Conservation (phyloP, 495 filamentous ascomycete genomes). For the Annulohypoxylon moriforme region DNA sequence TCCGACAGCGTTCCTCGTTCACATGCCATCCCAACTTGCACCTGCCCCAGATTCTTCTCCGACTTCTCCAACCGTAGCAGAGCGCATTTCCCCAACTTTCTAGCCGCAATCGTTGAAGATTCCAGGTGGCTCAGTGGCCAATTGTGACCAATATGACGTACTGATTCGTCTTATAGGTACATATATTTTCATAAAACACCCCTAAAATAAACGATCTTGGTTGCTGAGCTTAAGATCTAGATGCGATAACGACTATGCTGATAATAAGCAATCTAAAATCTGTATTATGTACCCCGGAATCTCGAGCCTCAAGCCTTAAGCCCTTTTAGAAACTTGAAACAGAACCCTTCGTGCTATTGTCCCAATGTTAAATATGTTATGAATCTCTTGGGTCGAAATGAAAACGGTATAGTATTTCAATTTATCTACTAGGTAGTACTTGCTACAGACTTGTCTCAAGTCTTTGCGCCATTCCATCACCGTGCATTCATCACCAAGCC, state of each 20-base stretch:
- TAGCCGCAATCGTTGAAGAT: constrained; percentile 5
- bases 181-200: not conserved
- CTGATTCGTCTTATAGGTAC: not conserved
- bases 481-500: not conserved
- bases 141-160: not conserved
- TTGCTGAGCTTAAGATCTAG: not conserved
- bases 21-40: constrained; percentile 23
- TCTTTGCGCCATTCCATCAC: not conserved
- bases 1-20: constrained; percentile 25
- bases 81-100: not conserved
- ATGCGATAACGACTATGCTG: not conserved
- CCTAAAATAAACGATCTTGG: not conserved
- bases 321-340: too few relatives aligned
- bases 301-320: too few relatives aligned
- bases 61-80: not conserved
- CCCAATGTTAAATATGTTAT: too few relatives aligned
- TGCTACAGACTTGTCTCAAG: not conserved
- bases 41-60: constrained; percentile 15
- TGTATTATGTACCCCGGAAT: too few relatives aligned
- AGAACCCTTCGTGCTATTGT: too few relatives aligned
- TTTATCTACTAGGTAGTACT: not conserved
- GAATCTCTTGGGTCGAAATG: too few relatives aligned
- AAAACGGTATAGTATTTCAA: not conserved
- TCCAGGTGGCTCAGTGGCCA: not conserved
- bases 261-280: not conserved